These are phyloP conservation scores for Calonectria fujianensis DNA, from an alignment of 2,329 filamentous ascomycete species.

Conservation along the genomic window DNA sequence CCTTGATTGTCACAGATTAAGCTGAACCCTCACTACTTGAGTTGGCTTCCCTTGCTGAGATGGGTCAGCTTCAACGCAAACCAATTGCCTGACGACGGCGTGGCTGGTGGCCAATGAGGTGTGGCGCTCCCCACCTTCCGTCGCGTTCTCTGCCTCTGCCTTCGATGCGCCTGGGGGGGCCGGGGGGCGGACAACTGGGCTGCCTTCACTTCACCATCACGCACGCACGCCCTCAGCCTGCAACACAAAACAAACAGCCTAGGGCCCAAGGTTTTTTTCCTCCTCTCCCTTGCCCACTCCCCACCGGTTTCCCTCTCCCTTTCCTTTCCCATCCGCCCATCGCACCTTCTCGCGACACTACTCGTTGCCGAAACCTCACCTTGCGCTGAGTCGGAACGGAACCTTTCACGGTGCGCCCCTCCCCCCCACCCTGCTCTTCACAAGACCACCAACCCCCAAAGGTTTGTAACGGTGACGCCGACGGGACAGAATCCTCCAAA, in stretches of 20 bases:
- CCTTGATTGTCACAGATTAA: background rate
- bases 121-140: slow-evolving; percentile 51
- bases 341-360: background rate
- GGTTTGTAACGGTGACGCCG: slow-evolving; percentile 34
- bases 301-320: background rate
- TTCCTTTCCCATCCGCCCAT: slow-evolving; percentile 28
- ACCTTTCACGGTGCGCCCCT: slow-evolving; percentile 12
- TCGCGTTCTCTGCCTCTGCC: slow-evolving; percentile 37
- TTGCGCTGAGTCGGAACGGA: slow-evolving; percentile 3
- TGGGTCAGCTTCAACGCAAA: background rate
- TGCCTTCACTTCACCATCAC: slow-evolving; percentile 46
- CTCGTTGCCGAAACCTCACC: background rate
- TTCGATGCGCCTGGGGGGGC: slow-evolving; percentile 28
- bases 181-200: slow-evolving; percentile 30
- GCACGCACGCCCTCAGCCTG: slow-evolving; percentile 45
- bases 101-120: slow-evolving; percentile 52
- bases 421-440: slow-evolving; percentile 28
- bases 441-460: slow-evolving; percentile 34
- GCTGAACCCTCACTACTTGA: background rate
- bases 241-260: slow-evolving; percentile 37
- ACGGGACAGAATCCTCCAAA: slow-evolving; percentile 13
- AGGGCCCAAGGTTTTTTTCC: background rate
- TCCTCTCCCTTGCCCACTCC: background rate
- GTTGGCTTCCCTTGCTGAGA: slow-evolving; percentile 25
- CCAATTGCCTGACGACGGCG: slow-evolving; percentile 19